These are phyloP conservation scores for Podila verticillata DNA, from an alignment of 192 early-diverging fungal species.

Conservation along the genomic window DNA sequence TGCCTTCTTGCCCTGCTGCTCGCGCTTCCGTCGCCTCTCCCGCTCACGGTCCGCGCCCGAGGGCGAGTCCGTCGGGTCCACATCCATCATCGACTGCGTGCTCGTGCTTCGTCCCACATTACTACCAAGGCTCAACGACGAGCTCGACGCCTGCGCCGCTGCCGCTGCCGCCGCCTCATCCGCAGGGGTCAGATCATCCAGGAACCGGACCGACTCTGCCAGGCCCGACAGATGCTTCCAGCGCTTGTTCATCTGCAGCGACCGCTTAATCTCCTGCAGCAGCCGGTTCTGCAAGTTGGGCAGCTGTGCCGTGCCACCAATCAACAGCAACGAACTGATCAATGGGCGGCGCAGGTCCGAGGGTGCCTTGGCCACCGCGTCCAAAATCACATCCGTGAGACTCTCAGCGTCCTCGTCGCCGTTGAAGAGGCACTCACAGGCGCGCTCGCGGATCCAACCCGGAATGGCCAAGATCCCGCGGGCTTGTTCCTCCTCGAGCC, in stretches of 20 bases:
- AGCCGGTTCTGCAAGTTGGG: conserved; percentile 75
- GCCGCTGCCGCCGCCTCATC: conserved; percentile 25
- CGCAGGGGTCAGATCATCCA: conserved; percentile 55
- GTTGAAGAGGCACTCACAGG: conserved; percentile 81
- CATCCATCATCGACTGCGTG: conserved; percentile 23
- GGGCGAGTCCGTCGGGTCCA: conserved; percentile 2
- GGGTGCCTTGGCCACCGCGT: conserved; percentile 58
- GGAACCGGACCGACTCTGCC: conserved; percentile 61
- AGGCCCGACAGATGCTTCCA: conserved; percentile 62
- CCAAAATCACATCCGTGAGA: conserved; percentile 50
- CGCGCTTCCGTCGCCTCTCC: conserved; percentile 21
- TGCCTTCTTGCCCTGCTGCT: conserved; percentile 24
- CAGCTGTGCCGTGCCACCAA: conserved; percentile 81
- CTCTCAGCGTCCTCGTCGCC: conserved; percentile 77
- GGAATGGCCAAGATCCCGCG: conserved; percentile 69
- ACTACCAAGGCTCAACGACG: not conserved
- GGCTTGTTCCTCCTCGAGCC: conserved; percentile 48
- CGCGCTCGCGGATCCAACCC: conserved; percentile 87
- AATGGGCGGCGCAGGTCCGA: conserved; percentile 78
- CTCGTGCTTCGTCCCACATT: conserved; percentile 2
- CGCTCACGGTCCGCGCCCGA: conserved; percentile 18
- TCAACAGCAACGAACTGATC: conserved; percentile 71
- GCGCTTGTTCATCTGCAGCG: conserved; percentile 54
- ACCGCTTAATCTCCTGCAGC: conserved; percentile 66
- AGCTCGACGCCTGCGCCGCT: conserved; percentile 10